A percentile compares a stretch with the other conserved stretches of the same genome.
These are phyloP conservation scores for sorghum (Sorghum bicolor) DNA, from an alignment of 176 grass and related monocot genomes.

Conservation along the genomic window Sorghum_bicolor_NCBIv3 NC_012873.2:65282001-65282500, in stretches of 20 bases:
- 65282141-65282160: neutral
- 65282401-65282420: neutral
- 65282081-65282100: neutral
- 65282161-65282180: neutral
- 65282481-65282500: too few species aligned
- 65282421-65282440: neutral
- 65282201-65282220: neutral
- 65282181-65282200: neutral
- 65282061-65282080: neutral
- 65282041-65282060: neutral
- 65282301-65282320: neutral
- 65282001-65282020: neutral
- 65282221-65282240: too few species aligned
- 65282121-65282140: neutral
- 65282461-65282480: constrained; percentile 11
- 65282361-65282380: constrained; percentile 28
- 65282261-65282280: neutral
- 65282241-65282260: too few species aligned
- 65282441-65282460: neutral
- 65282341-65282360: constrained; percentile 10
- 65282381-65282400: neutral
- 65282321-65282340: constrained; percentile 32
- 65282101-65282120: neutral
- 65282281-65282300: neutral
- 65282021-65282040: neutral